These are phyloP conservation scores for Lachnellula suecica DNA, from an alignment of 2,329 filamentous ascomycete genomes.

Conservation along the genomic window DNA sequence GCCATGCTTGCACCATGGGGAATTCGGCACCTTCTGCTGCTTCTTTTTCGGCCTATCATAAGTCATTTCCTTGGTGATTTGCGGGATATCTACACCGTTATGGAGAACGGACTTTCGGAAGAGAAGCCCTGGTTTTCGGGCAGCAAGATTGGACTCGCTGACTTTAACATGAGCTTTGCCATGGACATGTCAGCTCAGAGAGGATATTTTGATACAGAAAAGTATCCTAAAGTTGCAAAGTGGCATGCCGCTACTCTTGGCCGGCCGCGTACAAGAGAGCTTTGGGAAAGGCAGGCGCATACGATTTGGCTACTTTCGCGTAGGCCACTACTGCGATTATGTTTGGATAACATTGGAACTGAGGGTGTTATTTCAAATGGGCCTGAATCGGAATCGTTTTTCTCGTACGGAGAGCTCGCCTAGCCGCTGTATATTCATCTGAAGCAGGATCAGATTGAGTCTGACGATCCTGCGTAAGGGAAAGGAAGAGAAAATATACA, in stretches of 20 bases:
- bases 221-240: conserved; percentile 26
- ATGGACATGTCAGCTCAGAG: conserved; percentile 29
- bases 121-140: conserved; percentile 30
- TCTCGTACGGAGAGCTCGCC: no score
- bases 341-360: no score
- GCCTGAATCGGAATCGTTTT: no score
- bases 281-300: conserved; percentile 21
- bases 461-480: no score
- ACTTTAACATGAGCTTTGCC: conserved; percentile 30
- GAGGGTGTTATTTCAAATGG: no score
- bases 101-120: conserved; percentile 27
- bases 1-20: conserved; percentile 20
- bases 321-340: no score
- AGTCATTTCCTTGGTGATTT: conserved; percentile 21
- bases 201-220: conserved; percentile 26
- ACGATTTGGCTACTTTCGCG: conserved; percentile 19
- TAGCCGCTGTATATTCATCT: no score
- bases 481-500: no score
- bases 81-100: conserved; percentile 17
- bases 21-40: conserved; percentile 19
- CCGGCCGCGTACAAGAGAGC: conserved; percentile 24
- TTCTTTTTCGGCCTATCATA: conserved; percentile 23
- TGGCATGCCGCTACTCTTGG: conserved; percentile 25
- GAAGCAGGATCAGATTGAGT: no score
- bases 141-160: conserved; percentile 26